phyloP scores from a whole-genome alignment of 2,329 filamentous ascomycete genomes.

The Falciphora oryzae region DNA sequence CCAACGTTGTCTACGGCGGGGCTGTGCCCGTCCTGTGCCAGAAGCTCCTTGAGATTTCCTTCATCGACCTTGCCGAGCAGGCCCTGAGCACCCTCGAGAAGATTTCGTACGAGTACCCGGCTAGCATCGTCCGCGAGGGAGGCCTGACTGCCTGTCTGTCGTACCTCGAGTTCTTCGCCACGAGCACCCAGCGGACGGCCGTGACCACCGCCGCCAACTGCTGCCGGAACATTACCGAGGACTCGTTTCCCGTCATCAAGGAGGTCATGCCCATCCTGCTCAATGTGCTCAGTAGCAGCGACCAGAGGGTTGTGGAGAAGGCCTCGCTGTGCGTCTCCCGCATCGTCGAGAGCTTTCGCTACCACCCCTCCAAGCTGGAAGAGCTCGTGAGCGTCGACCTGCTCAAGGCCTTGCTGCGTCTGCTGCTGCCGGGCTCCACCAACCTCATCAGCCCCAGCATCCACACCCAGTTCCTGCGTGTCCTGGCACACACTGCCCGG shows the following conservation, averaged over 20 bases:
- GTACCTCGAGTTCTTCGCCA: slow-evolving; percentile 96
- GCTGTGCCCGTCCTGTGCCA: slow-evolving; percentile 92
- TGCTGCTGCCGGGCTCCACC: slow-evolving; percentile 88
- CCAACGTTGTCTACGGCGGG: slow-evolving; percentile 95
- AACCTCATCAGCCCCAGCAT: slow-evolving; percentile 93
- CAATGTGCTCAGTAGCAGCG: slow-evolving; percentile 83
- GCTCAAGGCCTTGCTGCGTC: slow-evolving; percentile 74
- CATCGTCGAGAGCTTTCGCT: slow-evolving; percentile 95
- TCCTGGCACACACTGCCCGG: slow-evolving; percentile 83
- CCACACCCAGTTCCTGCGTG: slow-evolving; percentile 91
- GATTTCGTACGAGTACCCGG: slow-evolving; percentile 93
- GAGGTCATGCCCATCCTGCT: slow-evolving; percentile 96
- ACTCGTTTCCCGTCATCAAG: slow-evolving; percentile 84
- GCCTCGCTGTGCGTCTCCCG: slow-evolving; percentile 91
- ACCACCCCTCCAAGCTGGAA: slow-evolving; percentile 81
- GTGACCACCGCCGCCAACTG: slow-evolving; percentile 98
- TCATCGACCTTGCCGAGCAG: slow-evolving; percentile 96
- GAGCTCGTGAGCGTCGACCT: slow-evolving; percentile 86
- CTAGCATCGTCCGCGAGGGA: slow-evolving; percentile 91
- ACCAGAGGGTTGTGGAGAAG: slow-evolving; percentile 95
- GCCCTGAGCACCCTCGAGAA: slow-evolving; percentile 94
- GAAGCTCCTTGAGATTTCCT: slow-evolving; percentile 92
- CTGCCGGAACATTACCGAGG: slow-evolving; percentile 91
- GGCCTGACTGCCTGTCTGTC: slow-evolving; percentile 93
- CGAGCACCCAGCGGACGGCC: slow-evolving; percentile 91